Base-by-base conservation (phyloP, 2,329 filamentous ascomycete genomes). In the Dactylella cylindrospora region DNA sequence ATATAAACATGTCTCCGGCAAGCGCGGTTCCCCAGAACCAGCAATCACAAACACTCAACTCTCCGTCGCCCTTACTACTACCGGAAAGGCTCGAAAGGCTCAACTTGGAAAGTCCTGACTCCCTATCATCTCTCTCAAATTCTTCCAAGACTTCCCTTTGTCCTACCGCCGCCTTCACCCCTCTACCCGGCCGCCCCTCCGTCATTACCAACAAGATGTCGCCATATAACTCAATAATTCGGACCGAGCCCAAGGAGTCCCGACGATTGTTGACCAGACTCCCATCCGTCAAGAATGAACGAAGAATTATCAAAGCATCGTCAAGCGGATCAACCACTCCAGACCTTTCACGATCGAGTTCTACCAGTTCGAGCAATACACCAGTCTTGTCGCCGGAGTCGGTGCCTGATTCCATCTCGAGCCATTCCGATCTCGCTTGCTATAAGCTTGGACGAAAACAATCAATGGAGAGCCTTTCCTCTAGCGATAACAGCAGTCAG, bases 201-300 rank as follows among this genome's bases (percentile, higher is more conserved):
- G 57, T 54, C 39, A 54, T 62, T 44, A 62, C 57, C 49, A 62
- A 62, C 43, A 62, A 62, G 36, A 62, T 62, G 57, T 50, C 49
- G 20, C 43, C 57, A 25, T 62, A 49, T 47, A 62, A 62, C n/a
- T 62, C 49, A 25, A 45, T 62, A 41, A 35, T 25, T 43, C 53
- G 36, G 36, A 22, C 19, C 25, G 57, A 62, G 31, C 43, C 17
- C 12, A 62, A 15, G 31, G 57, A 62, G 23, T 23, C 39, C 20
- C 49, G 19, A 54, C 57, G 57, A 19, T 31, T 62, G 17, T 53
- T 62, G 13, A 54, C 49, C 36, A 53, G 49, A 40, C 23, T 62
- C 8, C 57, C 57, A 28, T 62, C 57, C 7, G 44, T 62, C 26
- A 62, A 62, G 49, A 54, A 62, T 49, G 57, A 62, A 22, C 38